These are phyloP conservation scores for Cyberlindnera mycetangii DNA, from an alignment of 805 yeast species.

Conservation along the genomic window DNA sequence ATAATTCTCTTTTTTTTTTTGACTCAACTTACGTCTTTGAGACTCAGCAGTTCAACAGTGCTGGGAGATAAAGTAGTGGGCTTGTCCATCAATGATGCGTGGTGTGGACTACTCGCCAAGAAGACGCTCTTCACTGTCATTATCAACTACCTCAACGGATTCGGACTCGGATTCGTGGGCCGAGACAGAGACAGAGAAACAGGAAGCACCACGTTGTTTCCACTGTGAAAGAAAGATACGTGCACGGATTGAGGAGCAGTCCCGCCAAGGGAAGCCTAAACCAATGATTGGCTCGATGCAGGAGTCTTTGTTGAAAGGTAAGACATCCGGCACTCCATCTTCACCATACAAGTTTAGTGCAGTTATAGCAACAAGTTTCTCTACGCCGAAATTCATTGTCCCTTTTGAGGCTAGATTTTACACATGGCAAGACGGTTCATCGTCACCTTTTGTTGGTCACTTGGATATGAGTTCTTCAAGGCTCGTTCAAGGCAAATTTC, in stretches of 20 bases:
- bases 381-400: slow-evolving; percentile 5
- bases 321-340: slow-evolving; percentile 21
- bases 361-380: slow-evolving; percentile 18
- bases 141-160: slow-evolving; percentile 8
- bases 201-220: slow-evolving; percentile 6
- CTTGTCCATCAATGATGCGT: too few species aligned
- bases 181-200: neutral
- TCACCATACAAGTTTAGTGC: slow-evolving; percentile 28
- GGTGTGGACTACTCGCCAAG: neutral
- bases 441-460: slow-evolving; percentile 33
- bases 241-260: neutral
- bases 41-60: neutral
- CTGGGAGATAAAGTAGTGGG: neutral
- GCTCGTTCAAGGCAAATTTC: slow-evolving; percentile 9
- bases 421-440: slow-evolving; percentile 18
- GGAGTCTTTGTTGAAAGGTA: slow-evolving; percentile 24
- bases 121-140: slow-evolving; percentile 3
- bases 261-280: neutral
- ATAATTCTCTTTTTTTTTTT: neutral
- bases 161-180: too few species aligned
- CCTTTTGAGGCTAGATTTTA: slow-evolving; percentile 30
- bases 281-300: slow-evolving; percentile 20
- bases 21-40: neutral
- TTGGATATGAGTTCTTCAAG: slow-evolving; percentile 25
- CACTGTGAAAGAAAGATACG: slow-evolving; percentile 6